phyloP scores from a whole-genome alignment of 1,139 yeast species.

The Geotrichum histeridarum region DNA sequence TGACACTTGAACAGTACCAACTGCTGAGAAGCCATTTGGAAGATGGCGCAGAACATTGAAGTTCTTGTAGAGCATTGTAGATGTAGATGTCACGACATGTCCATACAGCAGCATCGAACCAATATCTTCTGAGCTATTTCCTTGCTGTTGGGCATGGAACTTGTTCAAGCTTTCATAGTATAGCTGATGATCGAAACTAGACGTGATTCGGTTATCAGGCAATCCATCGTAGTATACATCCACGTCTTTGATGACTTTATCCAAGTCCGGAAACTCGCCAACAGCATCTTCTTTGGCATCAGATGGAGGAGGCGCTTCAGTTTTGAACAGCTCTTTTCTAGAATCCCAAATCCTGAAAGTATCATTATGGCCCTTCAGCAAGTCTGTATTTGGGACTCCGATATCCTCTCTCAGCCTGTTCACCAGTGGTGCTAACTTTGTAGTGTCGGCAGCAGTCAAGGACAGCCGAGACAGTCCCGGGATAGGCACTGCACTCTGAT shows the following conservation, averaged over 20 bases:
- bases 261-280: slow-evolving; percentile 41
- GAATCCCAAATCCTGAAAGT: slow-evolving; percentile 18
- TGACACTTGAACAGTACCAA: slow-evolving; percentile 78
- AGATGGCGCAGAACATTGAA: slow-evolving; percentile 50
- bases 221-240: slow-evolving; percentile 44
- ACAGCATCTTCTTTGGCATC: background rate
- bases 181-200: slow-evolving; percentile 60
- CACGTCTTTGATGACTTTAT: slow-evolving; percentile 51
- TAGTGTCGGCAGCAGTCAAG: slow-evolving; percentile 39
- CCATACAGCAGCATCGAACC: slow-evolving; percentile 71
- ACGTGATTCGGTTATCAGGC: slow-evolving; percentile 48
- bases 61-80: slow-evolving; percentile 70
- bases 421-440: slow-evolving; percentile 32
- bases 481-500: slow-evolving; percentile 44
- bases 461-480: slow-evolving; percentile 67
- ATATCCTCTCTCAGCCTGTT: slow-evolving; percentile 29
- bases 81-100: slow-evolving; percentile 88
- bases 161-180: slow-evolving; percentile 50
- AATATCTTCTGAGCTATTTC: slow-evolving; percentile 33
- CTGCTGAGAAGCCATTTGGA: slow-evolving; percentile 68
- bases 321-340: slow-evolving; percentile 1
- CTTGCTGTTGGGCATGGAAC: slow-evolving; percentile 29
- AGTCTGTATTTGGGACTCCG: slow-evolving; percentile 6
- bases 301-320: background rate
- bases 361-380: slow-evolving; percentile 17